phyloP scores from a whole-genome alignment of 2,329 filamentous ascomycete genomes.

The Simplicillium sp. region DNA sequence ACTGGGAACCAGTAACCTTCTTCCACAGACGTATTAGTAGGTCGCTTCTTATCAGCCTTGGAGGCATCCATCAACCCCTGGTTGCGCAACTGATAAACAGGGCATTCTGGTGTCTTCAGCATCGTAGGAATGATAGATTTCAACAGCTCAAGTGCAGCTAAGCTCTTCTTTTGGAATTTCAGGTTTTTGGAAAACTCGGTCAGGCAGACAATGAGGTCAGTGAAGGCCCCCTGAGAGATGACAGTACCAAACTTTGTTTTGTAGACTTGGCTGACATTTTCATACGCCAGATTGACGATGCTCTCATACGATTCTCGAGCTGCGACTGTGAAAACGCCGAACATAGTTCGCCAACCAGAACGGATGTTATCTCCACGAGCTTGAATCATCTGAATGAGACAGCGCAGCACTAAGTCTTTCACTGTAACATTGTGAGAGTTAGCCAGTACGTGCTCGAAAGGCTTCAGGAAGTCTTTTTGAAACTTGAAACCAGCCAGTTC shows the following conservation, averaged over 20 bases:
- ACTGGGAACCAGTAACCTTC: conserved; percentile 99
- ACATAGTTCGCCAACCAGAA: conserved; percentile 98
- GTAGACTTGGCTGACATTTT: conserved; percentile 94
- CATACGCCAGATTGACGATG: conserved; percentile 93
- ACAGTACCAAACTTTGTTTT: conserved; percentile 92
- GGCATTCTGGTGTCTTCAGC: conserved; percentile 92
- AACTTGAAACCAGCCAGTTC: conserved; percentile 98
- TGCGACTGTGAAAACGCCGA: conserved; percentile 94
- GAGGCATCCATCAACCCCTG: conserved; percentile 31
- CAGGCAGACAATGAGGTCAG: conserved; percentile 89
- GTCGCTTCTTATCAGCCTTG: conserved; percentile 39
- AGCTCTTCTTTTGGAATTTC: conserved; percentile 95
- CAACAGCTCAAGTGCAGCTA: conserved; percentile 89
- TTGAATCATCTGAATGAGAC: conserved; percentile 98
- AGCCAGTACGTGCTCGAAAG: conserved; percentile 93
- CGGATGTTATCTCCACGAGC: conserved; percentile 93
- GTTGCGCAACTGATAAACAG: conserved; percentile 59
- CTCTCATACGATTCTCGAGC: conserved; percentile 87
- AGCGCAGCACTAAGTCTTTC: conserved; percentile 94
- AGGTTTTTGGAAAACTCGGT: conserved; percentile 99
- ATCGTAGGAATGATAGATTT: conserved; percentile 92
- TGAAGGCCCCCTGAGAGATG: conserved; percentile 92
- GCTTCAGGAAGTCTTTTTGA: conserved; percentile 97
- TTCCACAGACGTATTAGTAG: conserved; percentile 77
- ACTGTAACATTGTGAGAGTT: conserved; percentile 87